phyloP scores from a whole-genome alignment of 306 rosid species.

The Vigna trinervia region DNA sequence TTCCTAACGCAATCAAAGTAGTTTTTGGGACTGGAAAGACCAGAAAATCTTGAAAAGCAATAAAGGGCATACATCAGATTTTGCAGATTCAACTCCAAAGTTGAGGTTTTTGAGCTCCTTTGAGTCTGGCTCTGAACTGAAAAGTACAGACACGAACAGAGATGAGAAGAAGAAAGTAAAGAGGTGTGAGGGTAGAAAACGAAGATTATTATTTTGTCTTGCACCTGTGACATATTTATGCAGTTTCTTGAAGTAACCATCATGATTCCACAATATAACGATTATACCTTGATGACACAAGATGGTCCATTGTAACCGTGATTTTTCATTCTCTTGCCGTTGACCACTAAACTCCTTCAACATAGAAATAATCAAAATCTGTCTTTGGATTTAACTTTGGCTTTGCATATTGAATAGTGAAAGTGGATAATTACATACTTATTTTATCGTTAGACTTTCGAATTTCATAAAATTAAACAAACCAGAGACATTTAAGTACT shows the following conservation, averaged over 20 bases:
- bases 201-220: slow-evolving; percentile 36
- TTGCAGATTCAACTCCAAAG: slow-evolving; percentile 20
- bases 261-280: slow-evolving; percentile 45
- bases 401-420: slow-evolving; percentile 19
- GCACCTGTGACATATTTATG: slow-evolving; percentile 51
- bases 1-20: slow-evolving; percentile 13
- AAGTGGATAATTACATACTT: slow-evolving; percentile 8
- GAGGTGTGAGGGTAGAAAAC: slow-evolving; percentile 14
- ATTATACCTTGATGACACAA: slow-evolving; percentile 40
- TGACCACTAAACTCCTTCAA: slow-evolving; percentile 42
- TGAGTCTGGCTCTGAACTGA: slow-evolving; percentile 37
- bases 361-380: slow-evolving; percentile 22
- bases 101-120: slow-evolving; percentile 32
- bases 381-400: slow-evolving; percentile 5
- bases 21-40: slow-evolving; percentile 31
- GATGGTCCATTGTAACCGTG: slow-evolving; percentile 40
- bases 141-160: not conserved
- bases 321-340: slow-evolving; percentile 35
- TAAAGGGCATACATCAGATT: slow-evolving; percentile 32
- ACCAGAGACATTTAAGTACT: not conserved
- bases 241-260: slow-evolving; percentile 22
- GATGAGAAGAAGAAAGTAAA: slow-evolving; percentile 1
- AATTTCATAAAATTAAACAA: slow-evolving; percentile 20
- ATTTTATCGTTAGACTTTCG: slow-evolving; percentile 8
- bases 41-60: not conserved